Base-by-base conservation (phyloP, 805 yeast genomes). In the Candida multigemmis region DNA sequence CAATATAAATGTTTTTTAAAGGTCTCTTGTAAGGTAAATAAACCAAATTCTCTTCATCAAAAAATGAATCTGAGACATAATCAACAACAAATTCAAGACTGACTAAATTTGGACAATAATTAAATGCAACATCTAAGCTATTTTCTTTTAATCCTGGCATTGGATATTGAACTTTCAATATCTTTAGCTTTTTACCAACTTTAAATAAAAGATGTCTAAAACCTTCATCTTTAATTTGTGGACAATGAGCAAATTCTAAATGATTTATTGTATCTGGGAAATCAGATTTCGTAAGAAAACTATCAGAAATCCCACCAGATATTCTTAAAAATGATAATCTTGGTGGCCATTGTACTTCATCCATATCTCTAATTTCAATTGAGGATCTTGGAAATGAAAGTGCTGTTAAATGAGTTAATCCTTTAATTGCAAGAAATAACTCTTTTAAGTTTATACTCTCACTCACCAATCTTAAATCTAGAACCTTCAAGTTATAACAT, bases 311-410 rank as follows among this genome's bases (percentile, higher is more conserved):
- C 3, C 96, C 96, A 3, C 98, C 98, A 23, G 94, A 77, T 2
- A 89, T 59, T 27, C 89, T 74, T 22, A 89, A 56, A 41, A 73
- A 74, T 46, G 77, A 65, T 25, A 89, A 53, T 30, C 70, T 73
- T 6, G 76, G 71, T 1, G 98, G 97, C 98, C 98, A 89, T 11
- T 30, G 32, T 16, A 65, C 56, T 24, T 62, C 53, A 22, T 65
- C 68, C 33, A 65, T 67, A 4, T 28, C 16, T 30, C 69, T 66
- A 46, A 94, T 80, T 28, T 59, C 64, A 7, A 87, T 71, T 0
- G 96, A 84, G 1, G 94, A 79, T 37, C 97, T 61, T 1, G 98
- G 97, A 40, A 89, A 87, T 12, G 87, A 76, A 23, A 91, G 56
- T 30, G 77, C 80, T 18, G 84, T 83, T 30, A 91, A 59, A 10